A percentile compares a stretch with the other conserved stretches of the same genome.
Conservation (phyloP, 208 protist genomes). For the Trypanosoma platydactyli region DNA sequence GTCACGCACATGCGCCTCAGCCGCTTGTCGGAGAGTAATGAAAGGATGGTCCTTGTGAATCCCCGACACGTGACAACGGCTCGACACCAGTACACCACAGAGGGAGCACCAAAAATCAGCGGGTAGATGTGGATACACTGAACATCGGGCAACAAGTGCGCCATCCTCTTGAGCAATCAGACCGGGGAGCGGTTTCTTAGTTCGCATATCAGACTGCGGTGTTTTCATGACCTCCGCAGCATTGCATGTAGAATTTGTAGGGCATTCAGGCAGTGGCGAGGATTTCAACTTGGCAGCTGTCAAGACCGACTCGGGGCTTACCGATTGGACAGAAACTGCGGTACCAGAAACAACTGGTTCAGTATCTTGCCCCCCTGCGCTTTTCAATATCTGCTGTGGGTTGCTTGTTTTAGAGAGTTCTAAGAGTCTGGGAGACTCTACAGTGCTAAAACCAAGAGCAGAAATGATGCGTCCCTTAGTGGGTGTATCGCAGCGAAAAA, state of each 20-base stretch:
- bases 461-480: conserved; percentile 10
- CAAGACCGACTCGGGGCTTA: not conserved
- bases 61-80: conserved; percentile 34
- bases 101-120: conserved; percentile 39
- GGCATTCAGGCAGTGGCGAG: not conserved
- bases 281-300: not conserved
- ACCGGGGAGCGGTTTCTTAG: not conserved
- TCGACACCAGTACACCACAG: conserved; percentile 36
- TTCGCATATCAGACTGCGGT: not conserved
- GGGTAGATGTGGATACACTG: conserved; percentile 35
- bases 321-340: no score
- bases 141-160: conserved; percentile 23
- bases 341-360: not conserved
- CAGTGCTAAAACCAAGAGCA: conserved; percentile 18
- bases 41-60: conserved; percentile 39
- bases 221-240: not conserved
- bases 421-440: conserved; percentile 10
- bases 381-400: not conserved
- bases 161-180: conserved; percentile 5
- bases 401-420: conserved; percentile 7
- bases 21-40: conserved; percentile 33
- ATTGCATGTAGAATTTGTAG: not conserved
- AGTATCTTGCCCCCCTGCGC: not conserved
- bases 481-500: conserved; percentile 16
- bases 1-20: conserved; percentile 35